phyloP scores from a whole-genome alignment of 2,329 filamentous ascomycete genomes.

The Monosporascus sp. region DNA sequence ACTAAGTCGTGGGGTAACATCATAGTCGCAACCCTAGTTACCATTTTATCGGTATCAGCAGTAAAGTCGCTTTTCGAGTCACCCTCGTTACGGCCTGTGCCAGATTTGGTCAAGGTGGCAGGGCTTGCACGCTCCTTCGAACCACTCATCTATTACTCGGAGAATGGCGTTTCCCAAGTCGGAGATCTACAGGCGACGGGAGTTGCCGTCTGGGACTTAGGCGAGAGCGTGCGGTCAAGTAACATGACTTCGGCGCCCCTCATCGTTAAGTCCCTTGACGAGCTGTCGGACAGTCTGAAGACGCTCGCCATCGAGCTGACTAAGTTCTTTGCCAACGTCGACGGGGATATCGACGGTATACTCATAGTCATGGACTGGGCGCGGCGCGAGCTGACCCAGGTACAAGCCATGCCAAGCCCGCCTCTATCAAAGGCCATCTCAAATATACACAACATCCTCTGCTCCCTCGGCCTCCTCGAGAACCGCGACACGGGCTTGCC shows the following conservation, averaged over 20 bases:
- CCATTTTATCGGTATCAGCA: conserved; percentile 59
- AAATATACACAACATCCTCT: conserved; percentile 76
- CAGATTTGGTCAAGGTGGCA: conserved; percentile 86
- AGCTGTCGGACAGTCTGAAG: conserved; percentile 79
- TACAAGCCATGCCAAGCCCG: conserved; percentile 56
- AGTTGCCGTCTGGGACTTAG: conserved; percentile 89
- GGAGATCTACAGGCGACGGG: conserved; percentile 85
- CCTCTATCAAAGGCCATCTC: conserved; percentile 69
- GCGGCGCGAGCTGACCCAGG: conserved; percentile 70
- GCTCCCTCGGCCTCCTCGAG: conserved; percentile 56
- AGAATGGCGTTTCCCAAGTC: conserved; percentile 81
- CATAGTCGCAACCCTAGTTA: conserved; percentile 54
- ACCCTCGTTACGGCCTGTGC: conserved; percentile 59
- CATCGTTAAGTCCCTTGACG: conserved; percentile 81
- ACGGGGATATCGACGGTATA: conserved; percentile 87
- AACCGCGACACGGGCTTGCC: conserved; percentile 46
- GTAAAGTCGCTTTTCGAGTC: conserved; percentile 65
- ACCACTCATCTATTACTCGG: conserved; percentile 89
- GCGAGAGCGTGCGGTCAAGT: conserved; percentile 80
- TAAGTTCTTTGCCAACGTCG: conserved; percentile 87
- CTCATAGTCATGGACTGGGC: conserved; percentile 97
- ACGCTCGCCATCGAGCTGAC: conserved; percentile 79
- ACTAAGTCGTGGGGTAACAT: conserved; percentile 67
- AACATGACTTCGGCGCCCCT: conserved; percentile 87
- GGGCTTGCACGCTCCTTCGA: conserved; percentile 87